A percentile compares a stretch with the other conserved stretches of the same genome.
Conservation (phyloP, 768 basidiomycete genomes). For the Fomitopsis serialis region DNA sequence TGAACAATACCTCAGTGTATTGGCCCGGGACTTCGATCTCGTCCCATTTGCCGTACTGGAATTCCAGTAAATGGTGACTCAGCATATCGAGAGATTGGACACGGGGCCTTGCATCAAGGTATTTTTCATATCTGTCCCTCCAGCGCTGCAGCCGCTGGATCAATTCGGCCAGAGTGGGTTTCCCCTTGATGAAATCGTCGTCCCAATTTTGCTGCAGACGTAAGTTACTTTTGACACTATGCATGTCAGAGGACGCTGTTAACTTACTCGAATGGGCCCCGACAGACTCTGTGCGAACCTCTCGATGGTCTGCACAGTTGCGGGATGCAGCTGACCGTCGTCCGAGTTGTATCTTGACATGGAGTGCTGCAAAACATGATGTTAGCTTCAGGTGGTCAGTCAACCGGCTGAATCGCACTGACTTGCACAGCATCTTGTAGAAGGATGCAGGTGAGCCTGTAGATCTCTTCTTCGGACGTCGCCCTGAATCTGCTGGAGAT, state of each 20-base stretch:
- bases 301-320: slow-evolving; percentile 49
- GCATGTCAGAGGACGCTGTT: neutral
- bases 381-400: neutral
- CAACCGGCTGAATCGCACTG: neutral
- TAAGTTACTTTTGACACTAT: slow-evolving; percentile 5
- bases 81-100: slow-evolving; percentile 80
- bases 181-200: slow-evolving; percentile 79
- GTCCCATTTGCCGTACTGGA: slow-evolving; percentile 95
- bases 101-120: slow-evolving; percentile 78
- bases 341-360: slow-evolving; percentile 62
- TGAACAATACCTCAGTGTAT: slow-evolving; percentile 75
- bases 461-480: slow-evolving; percentile 87
- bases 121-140: slow-evolving; percentile 85
- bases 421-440: slow-evolving; percentile 86
- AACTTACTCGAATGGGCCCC: slow-evolving; percentile 50
- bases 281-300: slow-evolving; percentile 61
- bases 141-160: slow-evolving; percentile 86
- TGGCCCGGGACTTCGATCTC: slow-evolving; percentile 99
- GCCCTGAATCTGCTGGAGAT: slow-evolving; percentile 87
- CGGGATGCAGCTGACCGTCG: slow-evolving; percentile 53
- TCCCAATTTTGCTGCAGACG: slow-evolving; percentile 74
- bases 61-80: slow-evolving; percentile 93
- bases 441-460: slow-evolving; percentile 83
- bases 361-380: slow-evolving; percentile 49
- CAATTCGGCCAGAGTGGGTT: slow-evolving; percentile 81